Evolutionary conservation across 371 early-diverging fungal species (phyloP).

Genomic region (Mucor lusitanicus): DNA sequence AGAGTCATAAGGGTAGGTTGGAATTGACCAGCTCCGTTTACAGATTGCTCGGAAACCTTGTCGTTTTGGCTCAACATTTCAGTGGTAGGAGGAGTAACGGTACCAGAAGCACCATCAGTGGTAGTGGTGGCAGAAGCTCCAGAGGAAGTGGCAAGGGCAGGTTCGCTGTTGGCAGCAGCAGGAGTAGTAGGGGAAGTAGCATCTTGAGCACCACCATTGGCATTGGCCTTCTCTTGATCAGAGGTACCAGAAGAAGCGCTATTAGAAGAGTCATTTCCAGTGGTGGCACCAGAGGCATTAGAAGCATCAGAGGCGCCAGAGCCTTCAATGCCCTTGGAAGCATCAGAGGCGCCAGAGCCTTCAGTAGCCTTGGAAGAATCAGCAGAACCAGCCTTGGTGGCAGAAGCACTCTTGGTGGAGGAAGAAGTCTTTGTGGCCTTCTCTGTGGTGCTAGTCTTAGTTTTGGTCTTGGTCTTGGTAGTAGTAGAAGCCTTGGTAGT

Average conservation of each 20-base stretch:
- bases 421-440: background rate
- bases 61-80: background rate
- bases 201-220: background rate
- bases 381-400: background rate
- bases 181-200: background rate
- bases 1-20: background rate
- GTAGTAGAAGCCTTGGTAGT: background rate
- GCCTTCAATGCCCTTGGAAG: background rate
- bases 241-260: background rate
- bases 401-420: background rate
- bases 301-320: background rate
- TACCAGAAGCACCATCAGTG: background rate
- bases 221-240: background rate
- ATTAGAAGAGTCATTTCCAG: background rate
- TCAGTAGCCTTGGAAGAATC: background rate
- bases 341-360: background rate
- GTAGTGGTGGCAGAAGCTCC: background rate
- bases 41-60: background rate
- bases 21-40: background rate
- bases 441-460: background rate
- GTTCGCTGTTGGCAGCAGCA: background rate
- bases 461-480: background rate
- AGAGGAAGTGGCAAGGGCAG: background rate
- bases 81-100: background rate
- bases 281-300: background rate